Percentiles rank a stretch among this genome's conserved stretches.
Conservation (phyloP, 2,329 filamentous ascomycete genomes). For the Diaporthe ilicicola region DNA sequence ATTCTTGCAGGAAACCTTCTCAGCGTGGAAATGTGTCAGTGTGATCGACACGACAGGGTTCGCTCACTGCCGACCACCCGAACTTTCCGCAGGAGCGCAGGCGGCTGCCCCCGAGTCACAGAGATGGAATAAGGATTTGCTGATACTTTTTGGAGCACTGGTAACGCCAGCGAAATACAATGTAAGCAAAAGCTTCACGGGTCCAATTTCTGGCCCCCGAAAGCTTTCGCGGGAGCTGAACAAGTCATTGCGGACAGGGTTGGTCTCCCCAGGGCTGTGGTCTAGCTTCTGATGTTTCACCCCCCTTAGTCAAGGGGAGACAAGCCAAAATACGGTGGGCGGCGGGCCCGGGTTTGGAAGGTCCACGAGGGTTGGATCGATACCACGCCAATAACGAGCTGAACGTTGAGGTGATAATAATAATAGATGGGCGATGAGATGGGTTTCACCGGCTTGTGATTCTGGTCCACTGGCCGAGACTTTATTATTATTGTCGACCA, state of each 20-base stretch:
- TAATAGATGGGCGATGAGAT: too few species aligned
- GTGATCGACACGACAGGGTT: too few species aligned
- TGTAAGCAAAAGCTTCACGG: constrained; percentile 1
- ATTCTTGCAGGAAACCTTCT: not conserved
- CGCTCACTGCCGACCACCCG: not conserved
- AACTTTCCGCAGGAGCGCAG: not conserved
- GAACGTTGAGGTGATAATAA: not conserved
- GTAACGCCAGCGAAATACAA: too few species aligned
- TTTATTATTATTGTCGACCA: not conserved
- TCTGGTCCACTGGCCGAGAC: not conserved
- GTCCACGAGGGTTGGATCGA: not conserved
- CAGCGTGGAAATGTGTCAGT: not conserved
- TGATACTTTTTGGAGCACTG: not conserved
- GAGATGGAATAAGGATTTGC: constrained; percentile 1
- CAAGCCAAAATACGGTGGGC: not conserved
- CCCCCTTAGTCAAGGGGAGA: not conserved
- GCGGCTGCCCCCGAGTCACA: not conserved
- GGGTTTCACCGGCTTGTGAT: not conserved
- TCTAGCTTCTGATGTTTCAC: not conserved
- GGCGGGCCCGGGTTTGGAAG: not conserved
- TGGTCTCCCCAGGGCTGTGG: not conserved
- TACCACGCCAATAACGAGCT: not conserved
- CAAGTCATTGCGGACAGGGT: not conserved
- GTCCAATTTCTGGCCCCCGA: constrained; percentile 13
- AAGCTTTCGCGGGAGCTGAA: too few species aligned